phyloP scores from a whole-genome alignment of 176 grass and related monocot genomes.

The Themeda triandra region DNA sequence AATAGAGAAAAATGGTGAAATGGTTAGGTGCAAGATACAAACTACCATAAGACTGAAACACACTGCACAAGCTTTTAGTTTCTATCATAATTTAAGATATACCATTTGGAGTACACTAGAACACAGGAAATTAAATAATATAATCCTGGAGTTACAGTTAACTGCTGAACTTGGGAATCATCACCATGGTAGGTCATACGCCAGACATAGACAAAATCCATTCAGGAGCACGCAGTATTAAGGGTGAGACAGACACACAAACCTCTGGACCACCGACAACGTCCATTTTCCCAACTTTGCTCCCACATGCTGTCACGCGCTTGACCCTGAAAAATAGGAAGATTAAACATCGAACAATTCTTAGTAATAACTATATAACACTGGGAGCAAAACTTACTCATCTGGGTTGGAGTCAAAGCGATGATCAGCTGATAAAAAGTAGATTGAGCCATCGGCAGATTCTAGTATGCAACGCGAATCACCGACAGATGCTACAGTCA shows the following conservation, averaged over 20 bases:
- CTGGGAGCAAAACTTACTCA: constrained; percentile 51
- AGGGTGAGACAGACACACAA: constrained; percentile 27
- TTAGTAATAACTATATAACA: not conserved
- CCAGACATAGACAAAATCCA: not conserved
- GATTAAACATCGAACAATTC: constrained; percentile 4
- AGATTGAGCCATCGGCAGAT: constrained; percentile 75
- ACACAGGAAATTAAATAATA: not conserved
- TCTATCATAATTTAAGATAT: not conserved
- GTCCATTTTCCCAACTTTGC: constrained; percentile 85
- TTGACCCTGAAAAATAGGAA: constrained; percentile 52
- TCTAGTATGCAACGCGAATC: constrained; percentile 92
- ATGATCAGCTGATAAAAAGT: constrained; percentile 84
- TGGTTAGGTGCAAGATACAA: not conserved
- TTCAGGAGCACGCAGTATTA: not conserved
- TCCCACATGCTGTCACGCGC: constrained; percentile 76
- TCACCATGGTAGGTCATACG: not conserved
- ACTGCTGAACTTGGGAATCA: not conserved
- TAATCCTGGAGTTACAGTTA: not conserved
- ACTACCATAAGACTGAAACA: not conserved
- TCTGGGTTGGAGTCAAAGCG: constrained; percentile 80
- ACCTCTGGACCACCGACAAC: constrained; percentile 91
- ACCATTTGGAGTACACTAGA: not conserved
- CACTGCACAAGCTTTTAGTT: not conserved
- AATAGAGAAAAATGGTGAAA: not conserved
- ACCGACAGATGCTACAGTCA: constrained; percentile 87